Percentiles rank a stretch among this genome's conserved stretches.
These are phyloP conservation scores for Fomitopsis palustris DNA, from an alignment of 1,284 basidiomycete genomes.

Conservation along the genomic window DNA sequence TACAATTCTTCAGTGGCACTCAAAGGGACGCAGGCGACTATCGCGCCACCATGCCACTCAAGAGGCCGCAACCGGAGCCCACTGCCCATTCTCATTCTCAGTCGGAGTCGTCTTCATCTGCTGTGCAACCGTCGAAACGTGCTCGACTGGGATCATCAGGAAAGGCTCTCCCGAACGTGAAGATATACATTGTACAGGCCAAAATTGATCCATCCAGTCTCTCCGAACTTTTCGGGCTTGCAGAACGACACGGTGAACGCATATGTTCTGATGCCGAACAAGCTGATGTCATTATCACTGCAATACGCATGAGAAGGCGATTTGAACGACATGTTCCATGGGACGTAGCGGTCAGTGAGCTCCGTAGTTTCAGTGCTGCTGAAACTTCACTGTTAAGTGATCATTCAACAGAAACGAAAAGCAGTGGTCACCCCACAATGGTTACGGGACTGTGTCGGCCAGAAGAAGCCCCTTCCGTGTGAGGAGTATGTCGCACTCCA, in stretches of 20 bases:
- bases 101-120: constrained; percentile 15
- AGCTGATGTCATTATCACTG: constrained; percentile 65
- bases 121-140: constrained; percentile 11
- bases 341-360: constrained; percentile 55
- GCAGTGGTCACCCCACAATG: constrained; percentile 65
- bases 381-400: too few species aligned
- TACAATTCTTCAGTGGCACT: too few species aligned
- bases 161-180: constrained; percentile 26
- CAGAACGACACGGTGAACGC: constrained; percentile 38
- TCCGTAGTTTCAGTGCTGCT: too few species aligned
- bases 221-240: constrained; percentile 43
- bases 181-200: constrained; percentile 54
- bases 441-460: constrained; percentile 53
- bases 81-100: constrained; percentile 8
- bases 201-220: constrained; percentile 48
- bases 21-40: too few species aligned
- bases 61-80: constrained; percentile 18
- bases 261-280: constrained; percentile 40
- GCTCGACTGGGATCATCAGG: constrained; percentile 9
- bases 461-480: constrained; percentile 43
- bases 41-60: constrained; percentile 24
- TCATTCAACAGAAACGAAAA: constrained; percentile 48
- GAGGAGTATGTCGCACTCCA: constrained; percentile 50
- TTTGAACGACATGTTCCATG: constrained; percentile 66
- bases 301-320: constrained; percentile 58